Evolutionary conservation across 192 early-diverging fungal species (phyloP).

Genomic region (Coemansia sp.): DNA sequence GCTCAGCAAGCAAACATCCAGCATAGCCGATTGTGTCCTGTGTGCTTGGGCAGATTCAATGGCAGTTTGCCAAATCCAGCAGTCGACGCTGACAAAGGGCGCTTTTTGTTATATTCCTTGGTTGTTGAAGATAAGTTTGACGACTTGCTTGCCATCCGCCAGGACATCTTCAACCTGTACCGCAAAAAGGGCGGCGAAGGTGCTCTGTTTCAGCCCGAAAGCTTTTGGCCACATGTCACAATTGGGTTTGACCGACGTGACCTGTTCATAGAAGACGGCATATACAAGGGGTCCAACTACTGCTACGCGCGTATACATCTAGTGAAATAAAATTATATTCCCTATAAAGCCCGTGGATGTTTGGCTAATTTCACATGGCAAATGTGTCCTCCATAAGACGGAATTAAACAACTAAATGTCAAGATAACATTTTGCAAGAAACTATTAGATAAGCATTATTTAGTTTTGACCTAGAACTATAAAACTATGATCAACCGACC

Average conservation of each 20-base stretch:
- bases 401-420: not conserved
- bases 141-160: slow-evolving; percentile 55
- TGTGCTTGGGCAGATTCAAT: slow-evolving; percentile 63
- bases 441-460: too few species aligned
- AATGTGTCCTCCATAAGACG: not conserved
- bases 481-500: not conserved
- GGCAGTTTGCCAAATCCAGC: slow-evolving; percentile 37
- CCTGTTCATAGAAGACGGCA: slow-evolving; percentile 63
- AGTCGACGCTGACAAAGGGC: slow-evolving; percentile 11
- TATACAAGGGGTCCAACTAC: slow-evolving; percentile 69
- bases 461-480: too few species aligned
- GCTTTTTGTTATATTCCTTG: slow-evolving; percentile 41
- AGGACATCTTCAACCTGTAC: slow-evolving; percentile 59
- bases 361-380: too few species aligned
- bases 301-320: slow-evolving; percentile 60
- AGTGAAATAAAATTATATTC: not conserved
- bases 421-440: not conserved
- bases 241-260: slow-evolving; percentile 65
- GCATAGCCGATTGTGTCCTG: slow-evolving; percentile 50
- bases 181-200: slow-evolving; percentile 65
- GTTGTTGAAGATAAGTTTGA: slow-evolving; percentile 52
- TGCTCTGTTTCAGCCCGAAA: slow-evolving; percentile 65
- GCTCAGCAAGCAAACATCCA: slow-evolving; percentile 60
- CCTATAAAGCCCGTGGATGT: too few species aligned
- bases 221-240: slow-evolving; percentile 69